Evolutionary conservation across 2,329 filamentous ascomycete species (phyloP).

Genomic region (Sporothrix protearum): DNA sequence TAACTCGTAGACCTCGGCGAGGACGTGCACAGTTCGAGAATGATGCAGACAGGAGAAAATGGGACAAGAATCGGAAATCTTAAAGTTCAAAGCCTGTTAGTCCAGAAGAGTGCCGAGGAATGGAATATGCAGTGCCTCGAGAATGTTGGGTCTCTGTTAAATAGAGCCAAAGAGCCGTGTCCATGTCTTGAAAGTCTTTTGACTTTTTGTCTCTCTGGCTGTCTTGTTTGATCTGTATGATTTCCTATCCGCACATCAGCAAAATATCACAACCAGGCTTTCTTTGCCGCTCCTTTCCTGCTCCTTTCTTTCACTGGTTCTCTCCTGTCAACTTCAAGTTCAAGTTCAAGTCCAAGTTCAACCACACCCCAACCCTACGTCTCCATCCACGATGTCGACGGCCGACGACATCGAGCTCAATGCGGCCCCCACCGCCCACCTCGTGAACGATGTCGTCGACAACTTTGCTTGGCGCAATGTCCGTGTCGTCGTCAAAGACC

Average conservation of each 20-base stretch:
- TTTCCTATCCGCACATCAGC: not conserved
- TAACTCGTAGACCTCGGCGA: not conserved
- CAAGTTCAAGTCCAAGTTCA: too few relatives aligned
- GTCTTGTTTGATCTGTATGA: not conserved
- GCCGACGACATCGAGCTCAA: constrained; percentile 33
- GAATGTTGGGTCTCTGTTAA: not conserved
- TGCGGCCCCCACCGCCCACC: constrained; percentile 44
- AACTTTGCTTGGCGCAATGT: constrained; percentile 64
- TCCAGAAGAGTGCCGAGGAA: not conserved
- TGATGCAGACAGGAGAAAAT: not conserved
- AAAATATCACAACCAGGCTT: not conserved
- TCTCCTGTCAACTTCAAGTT: too few relatives aligned
- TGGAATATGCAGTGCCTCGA: not conserved
- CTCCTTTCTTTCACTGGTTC: too few relatives aligned
- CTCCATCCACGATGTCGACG: not conserved
- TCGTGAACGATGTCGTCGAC: constrained; percentile 61
- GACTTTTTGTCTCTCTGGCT: not conserved
- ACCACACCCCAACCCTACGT: not conserved
- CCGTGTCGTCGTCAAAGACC: constrained; percentile 69
- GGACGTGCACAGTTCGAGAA: not conserved
- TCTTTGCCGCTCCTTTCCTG: not conserved
- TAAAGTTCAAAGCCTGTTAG: not conserved
- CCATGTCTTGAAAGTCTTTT: not conserved
- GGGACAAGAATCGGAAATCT: not conserved
- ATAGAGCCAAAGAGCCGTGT: too few relatives aligned